phyloP scores from a whole-genome alignment of 2,329 filamentous ascomycete species.

The Trichoderma sp. region DNA sequence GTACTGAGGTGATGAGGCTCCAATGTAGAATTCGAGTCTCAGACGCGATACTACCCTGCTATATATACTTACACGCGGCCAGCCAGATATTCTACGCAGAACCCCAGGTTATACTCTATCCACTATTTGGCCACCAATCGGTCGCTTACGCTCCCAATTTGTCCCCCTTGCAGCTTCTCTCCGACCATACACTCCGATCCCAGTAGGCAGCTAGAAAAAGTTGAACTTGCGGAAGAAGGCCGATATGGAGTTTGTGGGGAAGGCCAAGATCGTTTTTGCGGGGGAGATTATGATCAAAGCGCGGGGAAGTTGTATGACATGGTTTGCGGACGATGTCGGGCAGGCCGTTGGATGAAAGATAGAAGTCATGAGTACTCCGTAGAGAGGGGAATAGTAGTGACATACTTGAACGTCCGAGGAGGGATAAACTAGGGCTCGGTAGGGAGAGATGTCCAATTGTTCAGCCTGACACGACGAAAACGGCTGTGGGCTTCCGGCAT shows the following conservation, averaged over 20 bases:
- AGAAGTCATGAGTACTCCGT: too few relatives aligned
- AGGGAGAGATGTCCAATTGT: neutral
- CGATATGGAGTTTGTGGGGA: neutral
- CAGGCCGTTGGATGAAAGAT: neutral
- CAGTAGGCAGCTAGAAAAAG: neutral
- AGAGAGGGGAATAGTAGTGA: neutral
- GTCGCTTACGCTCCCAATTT: neutral
- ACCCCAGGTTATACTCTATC: neutral
- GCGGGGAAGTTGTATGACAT: neutral
- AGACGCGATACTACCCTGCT: neutral
- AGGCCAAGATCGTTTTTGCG: neutral
- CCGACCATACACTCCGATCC: constrained; percentile 20
- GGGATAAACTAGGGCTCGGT: neutral
- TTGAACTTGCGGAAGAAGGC: neutral
- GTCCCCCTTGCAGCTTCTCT: constrained; percentile 25
- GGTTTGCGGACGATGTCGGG: neutral
- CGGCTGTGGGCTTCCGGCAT: neutral
- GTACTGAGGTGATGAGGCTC: neutral
- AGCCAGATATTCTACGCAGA: neutral
- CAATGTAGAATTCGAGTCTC: neutral
- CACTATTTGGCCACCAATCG: neutral
- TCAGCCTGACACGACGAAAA: neutral
- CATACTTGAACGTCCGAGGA: neutral
- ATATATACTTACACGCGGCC: neutral
- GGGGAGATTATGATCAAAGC: neutral